Conservation (phyloP, 2,329 filamentous ascomycete genomes). For the Botrytis elliptica region DNA sequence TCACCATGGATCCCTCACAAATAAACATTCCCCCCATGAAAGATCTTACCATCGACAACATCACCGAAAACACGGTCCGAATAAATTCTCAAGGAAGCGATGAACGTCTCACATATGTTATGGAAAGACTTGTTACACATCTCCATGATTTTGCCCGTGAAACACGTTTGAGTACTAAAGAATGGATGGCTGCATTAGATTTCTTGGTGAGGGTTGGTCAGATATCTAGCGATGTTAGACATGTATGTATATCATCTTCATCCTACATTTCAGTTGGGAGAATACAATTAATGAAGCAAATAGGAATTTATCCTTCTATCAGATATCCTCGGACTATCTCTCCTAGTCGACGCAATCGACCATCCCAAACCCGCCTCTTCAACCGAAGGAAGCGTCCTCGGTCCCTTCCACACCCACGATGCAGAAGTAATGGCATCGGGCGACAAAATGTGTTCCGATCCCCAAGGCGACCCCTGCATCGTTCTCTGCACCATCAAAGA, state of each 20-base stretch:
- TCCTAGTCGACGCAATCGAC: conserved; percentile 79
- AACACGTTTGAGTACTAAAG: conserved; percentile 69
- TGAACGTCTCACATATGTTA: conserved; percentile 66
- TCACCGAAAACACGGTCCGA: conserved; percentile 70
- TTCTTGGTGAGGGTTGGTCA: conserved; percentile 73
- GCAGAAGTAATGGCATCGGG: conserved; percentile 59
- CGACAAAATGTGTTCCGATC: conserved; percentile 63
- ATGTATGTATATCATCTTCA: conserved; percentile 48
- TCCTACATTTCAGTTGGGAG: background rate
- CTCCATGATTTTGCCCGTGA: conserved; percentile 81
- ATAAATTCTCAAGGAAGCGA: conserved; percentile 72
- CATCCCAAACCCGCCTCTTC: conserved; percentile 70
- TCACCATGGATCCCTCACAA: conserved; percentile 28
- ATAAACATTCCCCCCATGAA: conserved; percentile 51
- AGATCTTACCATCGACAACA: conserved; percentile 76
- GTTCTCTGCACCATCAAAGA: conserved; percentile 73
- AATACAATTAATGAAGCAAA: background rate
- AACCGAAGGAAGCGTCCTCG: conserved; percentile 78
- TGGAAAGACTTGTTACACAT: conserved; percentile 72
- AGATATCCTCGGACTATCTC: conserved; percentile 74
- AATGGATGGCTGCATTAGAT: conserved; percentile 73
- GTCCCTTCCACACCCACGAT: conserved; percentile 81
- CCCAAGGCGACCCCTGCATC: conserved; percentile 66
- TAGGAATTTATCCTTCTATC: conserved; percentile 80
- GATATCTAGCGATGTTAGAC: conserved; percentile 70